Conservation (phyloP, 306 rosid genomes). For the Rubus idaeus region DNA sequence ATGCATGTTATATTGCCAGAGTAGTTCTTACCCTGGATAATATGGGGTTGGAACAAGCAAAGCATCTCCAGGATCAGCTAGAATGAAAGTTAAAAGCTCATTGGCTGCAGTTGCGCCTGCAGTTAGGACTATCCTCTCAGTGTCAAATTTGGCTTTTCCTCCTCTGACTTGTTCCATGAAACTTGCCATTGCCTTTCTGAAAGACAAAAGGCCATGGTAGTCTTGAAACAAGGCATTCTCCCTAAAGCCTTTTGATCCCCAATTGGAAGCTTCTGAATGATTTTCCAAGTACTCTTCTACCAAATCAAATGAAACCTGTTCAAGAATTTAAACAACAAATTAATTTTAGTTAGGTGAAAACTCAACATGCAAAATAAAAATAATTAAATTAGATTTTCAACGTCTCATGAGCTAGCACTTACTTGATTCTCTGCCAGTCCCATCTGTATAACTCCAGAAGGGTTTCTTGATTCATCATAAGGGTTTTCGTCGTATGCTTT, state of each 20-base stretch:
- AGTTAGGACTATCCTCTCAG: slow-evolving; percentile 69
- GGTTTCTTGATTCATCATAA: slow-evolving; percentile 58
- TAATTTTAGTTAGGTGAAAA: neutral
- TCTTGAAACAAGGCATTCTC: slow-evolving; percentile 95
- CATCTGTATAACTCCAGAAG: slow-evolving; percentile 87
- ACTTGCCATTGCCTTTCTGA: slow-evolving; percentile 86
- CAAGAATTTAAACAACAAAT: neutral
- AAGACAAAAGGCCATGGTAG: slow-evolving; percentile 77
- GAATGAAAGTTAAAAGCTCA: slow-evolving; percentile 82
- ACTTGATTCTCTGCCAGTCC: slow-evolving; percentile 97
- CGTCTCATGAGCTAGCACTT: slow-evolving; percentile 19
- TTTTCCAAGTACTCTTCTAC: slow-evolving; percentile 69
- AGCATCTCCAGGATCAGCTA: slow-evolving; percentile 89
- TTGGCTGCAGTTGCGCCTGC: slow-evolving; percentile 99
- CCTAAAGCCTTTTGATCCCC: slow-evolving; percentile 64
- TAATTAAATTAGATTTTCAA: neutral
- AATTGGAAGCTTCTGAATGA: slow-evolving; percentile 48
- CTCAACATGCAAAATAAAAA: neutral
- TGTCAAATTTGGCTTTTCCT: slow-evolving; percentile 66
- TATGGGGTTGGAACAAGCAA: slow-evolving; percentile 89
- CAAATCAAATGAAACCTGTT: slow-evolving; percentile 89
- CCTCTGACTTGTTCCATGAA: slow-evolving; percentile 87
- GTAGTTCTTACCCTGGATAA: slow-evolving; percentile 75
- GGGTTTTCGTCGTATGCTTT: slow-evolving; percentile 89
- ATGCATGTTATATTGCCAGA: too few species aligned